Conservation (phyloP, 257 asterid genomes). For the Nicotiana otophora region DNA sequence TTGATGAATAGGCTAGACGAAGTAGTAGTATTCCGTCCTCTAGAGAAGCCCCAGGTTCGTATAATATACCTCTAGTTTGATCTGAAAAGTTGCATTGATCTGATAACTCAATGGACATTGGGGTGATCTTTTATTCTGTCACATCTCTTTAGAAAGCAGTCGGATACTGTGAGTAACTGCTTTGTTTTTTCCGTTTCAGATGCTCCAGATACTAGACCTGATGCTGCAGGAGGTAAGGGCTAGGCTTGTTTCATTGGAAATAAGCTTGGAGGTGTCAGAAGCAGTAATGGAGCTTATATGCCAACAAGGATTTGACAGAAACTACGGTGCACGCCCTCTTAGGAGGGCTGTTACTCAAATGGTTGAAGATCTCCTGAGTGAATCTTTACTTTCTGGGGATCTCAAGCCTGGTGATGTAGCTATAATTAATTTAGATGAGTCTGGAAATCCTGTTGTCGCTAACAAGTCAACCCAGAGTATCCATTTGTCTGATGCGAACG, state of each 20-base stretch:
- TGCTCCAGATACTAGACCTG: conserved; percentile 71
- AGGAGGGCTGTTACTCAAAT: conserved; percentile 77
- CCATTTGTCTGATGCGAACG: conserved; percentile 45
- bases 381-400: conserved; percentile 69
- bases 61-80: conserved; percentile 6
- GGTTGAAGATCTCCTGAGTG: conserved; percentile 77
- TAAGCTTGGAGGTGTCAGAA: conserved; percentile 82
- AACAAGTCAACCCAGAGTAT: conserved; percentile 44
- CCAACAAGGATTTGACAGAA: conserved; percentile 80
- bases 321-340: conserved; percentile 94
- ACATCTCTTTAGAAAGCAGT: background rate
- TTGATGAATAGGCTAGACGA: conserved; percentile 91
- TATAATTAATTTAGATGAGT: conserved; percentile 56
- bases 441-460: conserved; percentile 65
- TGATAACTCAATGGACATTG: background rate
- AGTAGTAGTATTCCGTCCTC: conserved; percentile 91
- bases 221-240: conserved; percentile 81
- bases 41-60: conserved; percentile 88
- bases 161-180: background rate
- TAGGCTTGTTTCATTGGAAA: conserved; percentile 60
- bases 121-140: background rate
- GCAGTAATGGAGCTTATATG: conserved; percentile 65
- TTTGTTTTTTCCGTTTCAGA: conserved; percentile 34
- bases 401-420: conserved; percentile 69
- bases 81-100: background rate